These are phyloP conservation scores for Chenopodium suecicum DNA, from an alignment of 148 eudicot species.

Conservation along the genomic window DNA sequence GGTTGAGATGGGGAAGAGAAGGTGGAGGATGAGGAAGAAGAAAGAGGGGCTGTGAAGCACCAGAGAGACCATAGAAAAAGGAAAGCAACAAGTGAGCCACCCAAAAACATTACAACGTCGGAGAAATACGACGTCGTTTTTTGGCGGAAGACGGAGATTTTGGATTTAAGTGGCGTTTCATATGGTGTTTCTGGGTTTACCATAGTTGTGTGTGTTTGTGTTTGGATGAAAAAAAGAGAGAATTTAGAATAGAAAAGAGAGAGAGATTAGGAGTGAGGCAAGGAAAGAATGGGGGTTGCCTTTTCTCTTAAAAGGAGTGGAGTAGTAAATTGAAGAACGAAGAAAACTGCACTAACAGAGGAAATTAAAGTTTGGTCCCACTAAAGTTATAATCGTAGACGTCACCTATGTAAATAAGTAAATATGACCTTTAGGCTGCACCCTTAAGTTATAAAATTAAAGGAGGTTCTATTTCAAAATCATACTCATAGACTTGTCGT, in stretches of 20 bases:
- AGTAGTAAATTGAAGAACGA: background rate
- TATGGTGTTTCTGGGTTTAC: background rate
- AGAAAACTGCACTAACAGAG: background rate
- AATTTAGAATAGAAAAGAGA: background rate
- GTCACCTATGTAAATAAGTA: too few species aligned
- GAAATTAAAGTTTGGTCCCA: background rate
- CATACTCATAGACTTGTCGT: too few species aligned
- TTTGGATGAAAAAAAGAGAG: background rate
- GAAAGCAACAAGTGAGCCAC: slow-evolving; percentile 44
- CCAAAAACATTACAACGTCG: slow-evolving; percentile 32
- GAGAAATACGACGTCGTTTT: slow-evolving; percentile 37
- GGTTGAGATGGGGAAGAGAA: slow-evolving; percentile 24
- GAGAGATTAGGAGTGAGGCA: background rate
- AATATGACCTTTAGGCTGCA: too few species aligned
- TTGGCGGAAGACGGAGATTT: background rate
- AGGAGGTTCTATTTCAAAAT: too few species aligned
- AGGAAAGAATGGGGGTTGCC: background rate
- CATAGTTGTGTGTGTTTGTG: background rate
- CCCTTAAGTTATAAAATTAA: too few species aligned
- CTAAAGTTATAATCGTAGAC: background rate
- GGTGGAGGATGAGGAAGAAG: slow-evolving; percentile 7
- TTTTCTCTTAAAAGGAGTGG: background rate
- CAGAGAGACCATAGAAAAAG: slow-evolving; percentile 52
- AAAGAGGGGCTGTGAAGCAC: slow-evolving; percentile 37
- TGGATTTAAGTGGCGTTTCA: slow-evolving; percentile 11